Conservation (phyloP, 768 basidiomycete genomes). For the Gautieria morchelliformis region DNA sequence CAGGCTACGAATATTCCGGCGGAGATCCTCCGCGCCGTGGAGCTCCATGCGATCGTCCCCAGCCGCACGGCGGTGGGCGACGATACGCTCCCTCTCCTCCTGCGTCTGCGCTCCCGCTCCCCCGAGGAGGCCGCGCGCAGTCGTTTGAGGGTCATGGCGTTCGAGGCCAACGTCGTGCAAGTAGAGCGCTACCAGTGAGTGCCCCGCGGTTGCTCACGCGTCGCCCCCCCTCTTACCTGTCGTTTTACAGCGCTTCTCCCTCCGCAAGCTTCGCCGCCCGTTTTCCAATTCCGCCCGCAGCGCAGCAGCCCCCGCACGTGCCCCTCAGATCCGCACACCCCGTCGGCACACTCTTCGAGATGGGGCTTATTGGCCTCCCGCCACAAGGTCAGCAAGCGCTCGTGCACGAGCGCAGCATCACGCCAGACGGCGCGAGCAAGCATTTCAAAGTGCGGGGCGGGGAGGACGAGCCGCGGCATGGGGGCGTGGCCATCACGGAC, state of each 20-base stretch:
- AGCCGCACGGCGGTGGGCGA: conserved; percentile 39
- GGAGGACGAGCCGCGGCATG: conserved; percentile 17
- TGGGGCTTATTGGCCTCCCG: conserved; percentile 38
- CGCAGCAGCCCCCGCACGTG: conserved; percentile 53
- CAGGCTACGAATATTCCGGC: conserved; percentile 30
- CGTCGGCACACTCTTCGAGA: conserved; percentile 33
- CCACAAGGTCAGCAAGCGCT: conserved; percentile 10
- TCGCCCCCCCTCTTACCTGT: background rate
- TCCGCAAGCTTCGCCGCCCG: conserved; percentile 31
- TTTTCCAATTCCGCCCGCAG: conserved; percentile 47
- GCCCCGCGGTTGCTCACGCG: background rate
- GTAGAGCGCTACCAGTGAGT: conserved; percentile 57
- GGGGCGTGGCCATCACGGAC: background rate
- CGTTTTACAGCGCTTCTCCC: conserved; percentile 29
- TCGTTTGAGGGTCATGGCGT: conserved; percentile 45
- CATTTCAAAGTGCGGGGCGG: conserved; percentile 26
- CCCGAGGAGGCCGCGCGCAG: conserved; percentile 38
- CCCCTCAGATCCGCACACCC: conserved; percentile 50
- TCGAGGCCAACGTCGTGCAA: conserved; percentile 52
- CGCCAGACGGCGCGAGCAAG: conserved; percentile 13
- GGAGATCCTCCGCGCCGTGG: conserved; percentile 50
- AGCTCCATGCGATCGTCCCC: conserved; percentile 57
- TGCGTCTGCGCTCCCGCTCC: conserved; percentile 48
- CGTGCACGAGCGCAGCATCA: conserved; percentile 11
- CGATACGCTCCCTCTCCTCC: conserved; percentile 39